A percentile compares a stretch with the other conserved stretches of the same genome.
phyloP scores from a whole-genome alignment of 148 eudicot species.

The Dianthus caryophyllus region DNA sequence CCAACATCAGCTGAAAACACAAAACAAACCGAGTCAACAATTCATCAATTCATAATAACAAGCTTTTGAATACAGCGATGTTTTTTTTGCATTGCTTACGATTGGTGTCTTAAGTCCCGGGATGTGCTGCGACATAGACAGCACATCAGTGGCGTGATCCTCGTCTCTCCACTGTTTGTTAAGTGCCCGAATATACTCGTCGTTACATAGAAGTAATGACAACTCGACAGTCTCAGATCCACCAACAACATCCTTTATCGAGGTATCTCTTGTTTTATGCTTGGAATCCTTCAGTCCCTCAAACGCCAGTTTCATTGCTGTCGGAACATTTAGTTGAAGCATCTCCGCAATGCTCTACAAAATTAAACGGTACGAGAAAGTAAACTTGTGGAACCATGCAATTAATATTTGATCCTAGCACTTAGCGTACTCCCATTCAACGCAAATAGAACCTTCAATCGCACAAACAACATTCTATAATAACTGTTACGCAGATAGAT shows the following conservation, averaged over 20 bases:
- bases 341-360: slow-evolving; percentile 77
- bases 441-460: too few relatives aligned
- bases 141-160: slow-evolving; percentile 94
- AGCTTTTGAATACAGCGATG: slow-evolving; percentile 8
- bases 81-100: slow-evolving; percentile 37
- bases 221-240: slow-evolving; percentile 67
- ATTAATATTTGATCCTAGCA: too few relatives aligned
- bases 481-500: too few relatives aligned
- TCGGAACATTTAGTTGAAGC: slow-evolving; percentile 77
- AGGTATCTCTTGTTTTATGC: slow-evolving; percentile 68
- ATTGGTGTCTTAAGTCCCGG: slow-evolving; percentile 79
- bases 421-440: too few relatives aligned
- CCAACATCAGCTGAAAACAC: slow-evolving; percentile 86
- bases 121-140: slow-evolving; percentile 93
- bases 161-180: slow-evolving; percentile 96
- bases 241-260: slow-evolving; percentile 60
- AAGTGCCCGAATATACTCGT: slow-evolving; percentile 66
- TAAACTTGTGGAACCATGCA: not conserved
- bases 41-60: not conserved
- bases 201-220: slow-evolving; percentile 86
- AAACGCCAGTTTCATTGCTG: slow-evolving; percentile 82
- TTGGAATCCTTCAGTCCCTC: slow-evolving; percentile 53
- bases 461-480: too few relatives aligned
- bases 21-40: slow-evolving; percentile 10
- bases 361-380: slow-evolving; percentile 1